Evolutionary conservation across 2,329 filamentous ascomycete species (phyloP).

Genomic region (Fusarium sp.): DNA sequence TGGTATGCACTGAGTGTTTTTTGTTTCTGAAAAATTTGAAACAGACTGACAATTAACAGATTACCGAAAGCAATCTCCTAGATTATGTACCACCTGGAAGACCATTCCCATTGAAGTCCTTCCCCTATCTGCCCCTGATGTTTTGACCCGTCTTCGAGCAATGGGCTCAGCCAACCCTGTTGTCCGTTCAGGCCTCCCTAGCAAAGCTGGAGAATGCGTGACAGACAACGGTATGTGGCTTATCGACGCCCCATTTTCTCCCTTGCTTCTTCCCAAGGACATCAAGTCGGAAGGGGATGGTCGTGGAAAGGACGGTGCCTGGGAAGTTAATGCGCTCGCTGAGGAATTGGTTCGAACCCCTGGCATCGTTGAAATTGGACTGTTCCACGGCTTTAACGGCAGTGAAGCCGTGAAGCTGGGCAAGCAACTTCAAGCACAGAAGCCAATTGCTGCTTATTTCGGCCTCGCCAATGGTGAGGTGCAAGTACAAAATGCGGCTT

Average conservation of each 20-base stretch:
- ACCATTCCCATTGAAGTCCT: slow-evolving; percentile 93
- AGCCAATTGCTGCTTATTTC: slow-evolving; percentile 94
- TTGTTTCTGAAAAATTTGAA: not conserved
- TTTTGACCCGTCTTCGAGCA: slow-evolving; percentile 75
- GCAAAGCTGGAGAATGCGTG: slow-evolving; percentile 82
- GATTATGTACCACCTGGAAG: slow-evolving; percentile 81
- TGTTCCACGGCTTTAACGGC: slow-evolving; percentile 88
- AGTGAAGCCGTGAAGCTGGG: slow-evolving; percentile 65
- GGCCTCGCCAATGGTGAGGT: slow-evolving; percentile 83
- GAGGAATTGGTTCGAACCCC: slow-evolving; percentile 80
- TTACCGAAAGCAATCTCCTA: slow-evolving; percentile 85
- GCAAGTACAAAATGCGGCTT: slow-evolving; percentile 46
- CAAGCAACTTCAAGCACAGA: slow-evolving; percentile 78
- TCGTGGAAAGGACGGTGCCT: slow-evolving; percentile 66
- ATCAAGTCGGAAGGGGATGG: slow-evolving; percentile 60
- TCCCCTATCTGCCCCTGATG: slow-evolving; percentile 81
- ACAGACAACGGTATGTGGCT: slow-evolving; percentile 75
- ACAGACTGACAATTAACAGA: slow-evolving; percentile 60
- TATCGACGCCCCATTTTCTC: slow-evolving; percentile 88
- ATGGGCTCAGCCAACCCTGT: slow-evolving; percentile 78
- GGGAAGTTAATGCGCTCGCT: slow-evolving; percentile 83
- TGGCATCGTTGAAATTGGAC: slow-evolving; percentile 89
- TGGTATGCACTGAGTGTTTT: slow-evolving; percentile 58
- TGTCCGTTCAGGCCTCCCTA: slow-evolving; percentile 76
- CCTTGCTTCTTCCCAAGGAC: slow-evolving; percentile 72